phyloP scores from a whole-genome alignment of 2,329 filamentous ascomycete species.

The Colletotrichum neosansevieriae region DNA sequence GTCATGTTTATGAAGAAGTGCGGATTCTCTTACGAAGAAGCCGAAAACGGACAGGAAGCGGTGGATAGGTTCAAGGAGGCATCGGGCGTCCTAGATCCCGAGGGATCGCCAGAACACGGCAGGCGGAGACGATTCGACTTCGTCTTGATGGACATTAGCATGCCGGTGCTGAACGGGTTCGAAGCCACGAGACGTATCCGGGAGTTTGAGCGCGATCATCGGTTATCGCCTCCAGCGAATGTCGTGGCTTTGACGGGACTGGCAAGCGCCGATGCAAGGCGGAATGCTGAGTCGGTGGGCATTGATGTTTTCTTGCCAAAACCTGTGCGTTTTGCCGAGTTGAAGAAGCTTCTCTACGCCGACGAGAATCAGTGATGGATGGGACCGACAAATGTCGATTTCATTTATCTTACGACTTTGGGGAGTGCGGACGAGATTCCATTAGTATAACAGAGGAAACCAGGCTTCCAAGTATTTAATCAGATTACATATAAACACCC shows the following conservation, averaged over 20 bases:
- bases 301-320: constrained; percentile 65
- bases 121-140: constrained; percentile 47
- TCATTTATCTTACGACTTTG: no score
- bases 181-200: constrained; percentile 63
- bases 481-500: no score
- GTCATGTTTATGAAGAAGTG: constrained; percentile 57
- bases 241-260: constrained; percentile 67
- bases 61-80: constrained; percentile 56
- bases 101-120: constrained; percentile 4
- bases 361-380: not conserved
- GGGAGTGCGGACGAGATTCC: no score
- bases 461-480: no score
- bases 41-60: constrained; percentile 61
- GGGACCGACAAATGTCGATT: no score
- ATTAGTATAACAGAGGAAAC: no score
- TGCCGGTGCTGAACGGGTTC: constrained; percentile 67
- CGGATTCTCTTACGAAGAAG: constrained; percentile 55
- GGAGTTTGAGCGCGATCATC: constrained; percentile 57
- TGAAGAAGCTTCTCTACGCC: constrained; percentile 51
- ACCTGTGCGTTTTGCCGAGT: constrained; percentile 58
- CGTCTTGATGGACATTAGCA: constrained; percentile 63
- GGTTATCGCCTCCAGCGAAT: constrained; percentile 52
- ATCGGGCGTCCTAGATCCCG: constrained; percentile 1
- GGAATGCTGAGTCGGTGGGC: constrained; percentile 61
- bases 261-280: constrained; percentile 60